These are phyloP conservation scores for Fragaria ananassa DNA, from an alignment of 306 rosid species.

Conservation along the genomic window DNA sequence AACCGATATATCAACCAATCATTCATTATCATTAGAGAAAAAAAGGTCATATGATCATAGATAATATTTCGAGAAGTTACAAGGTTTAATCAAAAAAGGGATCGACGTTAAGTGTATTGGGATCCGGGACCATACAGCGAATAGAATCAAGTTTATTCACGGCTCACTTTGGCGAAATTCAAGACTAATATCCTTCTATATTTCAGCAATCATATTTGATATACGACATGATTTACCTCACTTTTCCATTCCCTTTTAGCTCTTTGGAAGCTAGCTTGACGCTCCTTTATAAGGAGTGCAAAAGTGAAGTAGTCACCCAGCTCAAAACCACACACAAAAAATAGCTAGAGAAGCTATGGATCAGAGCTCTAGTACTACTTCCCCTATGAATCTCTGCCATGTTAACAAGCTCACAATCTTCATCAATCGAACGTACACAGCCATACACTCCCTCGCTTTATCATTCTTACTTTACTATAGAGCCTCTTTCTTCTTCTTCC, in stretches of 20 bases:
- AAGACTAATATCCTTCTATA: neutral
- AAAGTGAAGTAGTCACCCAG: neutral
- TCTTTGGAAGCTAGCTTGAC: neutral
- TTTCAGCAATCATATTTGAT: neutral
- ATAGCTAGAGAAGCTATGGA: slow-evolving; percentile 27
- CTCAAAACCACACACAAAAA: neutral
- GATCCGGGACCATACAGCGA: neutral
- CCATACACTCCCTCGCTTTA: slow-evolving; percentile 49
- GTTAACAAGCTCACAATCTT: slow-evolving; percentile 36
- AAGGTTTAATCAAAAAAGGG: too few species aligned
- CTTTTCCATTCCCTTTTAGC: neutral
- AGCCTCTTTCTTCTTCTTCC: slow-evolving; percentile 36
- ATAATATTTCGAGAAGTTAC: too few species aligned
- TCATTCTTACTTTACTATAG: slow-evolving; percentile 52
- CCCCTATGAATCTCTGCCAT: slow-evolving; percentile 41
- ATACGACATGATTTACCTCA: neutral
- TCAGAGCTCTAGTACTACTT: slow-evolving; percentile 21
- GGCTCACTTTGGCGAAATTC: neutral
- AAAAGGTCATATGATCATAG: too few species aligned
- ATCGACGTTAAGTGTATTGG: too few species aligned
- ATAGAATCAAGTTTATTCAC: neutral
- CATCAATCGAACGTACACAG: slow-evolving; percentile 43
- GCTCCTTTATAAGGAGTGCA: neutral
- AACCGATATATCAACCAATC: too few species aligned
- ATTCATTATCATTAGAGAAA: too few species aligned